Base-by-base conservation (phyloP, 176 grass and related monocot species). In the Rhynchospora tenuis region DNA sequence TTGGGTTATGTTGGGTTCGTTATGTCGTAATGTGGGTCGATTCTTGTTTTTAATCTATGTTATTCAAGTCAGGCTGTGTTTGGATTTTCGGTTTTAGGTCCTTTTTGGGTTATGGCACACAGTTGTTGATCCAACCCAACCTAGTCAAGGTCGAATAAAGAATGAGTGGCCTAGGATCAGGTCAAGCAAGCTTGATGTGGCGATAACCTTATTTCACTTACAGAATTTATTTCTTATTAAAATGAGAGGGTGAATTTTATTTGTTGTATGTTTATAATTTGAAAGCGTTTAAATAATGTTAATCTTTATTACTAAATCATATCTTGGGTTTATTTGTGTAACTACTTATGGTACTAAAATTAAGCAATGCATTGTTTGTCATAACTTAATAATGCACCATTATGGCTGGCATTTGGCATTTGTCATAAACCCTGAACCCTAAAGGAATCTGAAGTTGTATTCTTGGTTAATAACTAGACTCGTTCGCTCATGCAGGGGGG, bases 401-500 rank as follows among this genome's bases (percentile, higher is more conserved):
- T 51, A 50, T 26, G 10, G 45, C 51, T 27, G 43, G 20, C 70
- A 27, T 74, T n/a, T 47, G 22, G 31, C 70, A 27, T 74, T n/a
- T 47, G 22, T 1, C 31, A 33, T 33, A 3, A 33, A 33, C 31
- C 31, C 31, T 33, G 1, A 1, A 33, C 31, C 31, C 31, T 33
- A 33, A 33, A 33, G 3, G 1, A 48, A 73, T 50, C 20, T 15
- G 44, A 48, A 11, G 23, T 9, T 75, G 46, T 75, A 75, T 1
- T 23, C 48, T 55, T 29, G 14, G 73, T 54, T 75, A 29, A 5
- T 76, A 76, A 76, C 26, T 55, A 55, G 46, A 16, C 17, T 29
- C 19, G 26, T 78, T 84, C 82, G 22, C 51, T 22, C 56, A 75
- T 77, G 38, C 70, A 98, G 95, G 95, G 95, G 78, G 95, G 95